Evolutionary conservation across 768 basidiomycete genomes (phyloP).

Genomic region (Agrocybe chaxingu): DNA sequence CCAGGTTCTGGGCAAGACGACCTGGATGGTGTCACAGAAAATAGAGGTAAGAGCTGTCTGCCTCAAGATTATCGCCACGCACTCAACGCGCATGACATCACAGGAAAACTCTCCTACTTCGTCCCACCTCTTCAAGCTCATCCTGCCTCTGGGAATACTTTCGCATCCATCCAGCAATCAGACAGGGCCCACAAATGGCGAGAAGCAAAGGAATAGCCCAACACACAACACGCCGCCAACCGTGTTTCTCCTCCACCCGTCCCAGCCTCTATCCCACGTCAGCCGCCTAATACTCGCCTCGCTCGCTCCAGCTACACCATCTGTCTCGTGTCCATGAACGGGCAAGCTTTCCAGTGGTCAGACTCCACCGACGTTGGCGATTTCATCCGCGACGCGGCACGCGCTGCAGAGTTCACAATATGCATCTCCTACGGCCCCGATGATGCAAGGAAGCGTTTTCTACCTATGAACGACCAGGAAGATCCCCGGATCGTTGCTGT

Average conservation of each 20-base stretch:
- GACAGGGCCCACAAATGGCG: conserved; percentile 4
- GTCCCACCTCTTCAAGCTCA: conserved; percentile 64
- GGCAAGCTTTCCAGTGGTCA: conserved; percentile 50
- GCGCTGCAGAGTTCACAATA: conserved; percentile 51
- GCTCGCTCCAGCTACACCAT: conserved; percentile 29
- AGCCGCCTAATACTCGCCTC: conserved; percentile 51
- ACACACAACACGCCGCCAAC: conserved; percentile 28
- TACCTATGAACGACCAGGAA: conserved; percentile 4
- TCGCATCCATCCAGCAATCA: conserved; percentile 13
- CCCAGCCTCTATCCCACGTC: conserved; percentile 66
- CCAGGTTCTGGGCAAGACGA: conserved; percentile 15
- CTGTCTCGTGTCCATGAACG: conserved; percentile 33
- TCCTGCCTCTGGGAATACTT: conserved; percentile 44
- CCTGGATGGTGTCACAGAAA: conserved; percentile 24
- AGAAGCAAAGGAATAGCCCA: conserved; percentile 1
- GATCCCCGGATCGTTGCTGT: not conserved
- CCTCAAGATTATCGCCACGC: no score
- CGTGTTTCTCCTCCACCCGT: conserved; percentile 65
- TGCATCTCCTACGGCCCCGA: conserved; percentile 27
- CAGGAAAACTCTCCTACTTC: conserved; percentile 62
- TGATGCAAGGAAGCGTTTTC: conserved; percentile 1
- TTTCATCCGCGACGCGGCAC: conserved; percentile 62
- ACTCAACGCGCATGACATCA: not conserved
- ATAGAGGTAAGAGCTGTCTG: conserved; percentile 28
- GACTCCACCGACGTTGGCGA: conserved; percentile 64